Evolutionary conservation across 1,284 basidiomycete species (phyloP).

Genomic region (Boletus calvinii): DNA sequence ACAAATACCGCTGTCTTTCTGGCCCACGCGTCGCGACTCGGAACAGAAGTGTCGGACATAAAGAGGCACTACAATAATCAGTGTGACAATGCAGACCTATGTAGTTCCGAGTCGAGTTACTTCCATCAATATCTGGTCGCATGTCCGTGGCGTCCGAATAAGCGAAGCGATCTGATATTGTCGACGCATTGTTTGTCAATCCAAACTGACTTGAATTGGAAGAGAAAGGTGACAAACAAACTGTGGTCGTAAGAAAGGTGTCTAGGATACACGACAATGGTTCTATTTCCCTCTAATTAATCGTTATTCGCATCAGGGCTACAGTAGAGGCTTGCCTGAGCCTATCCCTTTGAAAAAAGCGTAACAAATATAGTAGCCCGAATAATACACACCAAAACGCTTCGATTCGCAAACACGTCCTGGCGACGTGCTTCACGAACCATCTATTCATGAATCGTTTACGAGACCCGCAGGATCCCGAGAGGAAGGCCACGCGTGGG

Average conservation of each 20-base stretch:
- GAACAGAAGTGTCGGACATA: neutral
- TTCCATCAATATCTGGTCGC: neutral
- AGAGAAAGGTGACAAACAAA: constrained; percentile 5
- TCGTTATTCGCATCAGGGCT: constrained; percentile 12
- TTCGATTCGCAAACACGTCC: constrained; percentile 20
- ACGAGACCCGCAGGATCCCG: constrained; percentile 9
- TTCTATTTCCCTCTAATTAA: constrained; percentile 18
- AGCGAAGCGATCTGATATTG: neutral
- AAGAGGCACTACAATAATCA: neutral
- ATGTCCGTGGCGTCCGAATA: constrained; percentile 11
- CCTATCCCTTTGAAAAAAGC: constrained; percentile 14
- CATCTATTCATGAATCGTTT: constrained; percentile 4
- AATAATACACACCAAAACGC: constrained; percentile 23
- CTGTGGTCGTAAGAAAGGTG: constrained; percentile 7
- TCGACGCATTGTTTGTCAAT: neutral
- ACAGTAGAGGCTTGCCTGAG: constrained; percentile 24
- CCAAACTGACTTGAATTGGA: constrained; percentile 5
- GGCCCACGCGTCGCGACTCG: too few relatives aligned
- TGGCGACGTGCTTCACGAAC: constrained; percentile 15
- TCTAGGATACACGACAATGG: constrained; percentile 27
- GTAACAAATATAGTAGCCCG: constrained; percentile 6
- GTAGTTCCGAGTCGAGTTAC: neutral
- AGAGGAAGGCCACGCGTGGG: neutral
- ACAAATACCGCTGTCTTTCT: neutral
- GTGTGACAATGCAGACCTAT: neutral